Conservation (phyloP, 1,139 yeast genomes). For the Scheffersomyces titani region DNA sequence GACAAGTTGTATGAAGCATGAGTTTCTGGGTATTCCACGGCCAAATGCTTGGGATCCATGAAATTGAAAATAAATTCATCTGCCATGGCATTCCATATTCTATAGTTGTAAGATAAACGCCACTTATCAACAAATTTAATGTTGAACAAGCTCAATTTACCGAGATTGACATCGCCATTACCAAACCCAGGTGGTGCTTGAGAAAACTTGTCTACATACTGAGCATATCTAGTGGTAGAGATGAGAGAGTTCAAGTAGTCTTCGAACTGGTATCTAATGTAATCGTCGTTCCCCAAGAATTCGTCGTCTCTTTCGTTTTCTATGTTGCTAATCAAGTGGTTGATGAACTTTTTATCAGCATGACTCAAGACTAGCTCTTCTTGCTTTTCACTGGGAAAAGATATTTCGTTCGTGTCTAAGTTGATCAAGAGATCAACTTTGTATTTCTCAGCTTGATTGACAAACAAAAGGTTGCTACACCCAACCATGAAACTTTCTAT, state of each 20-base stretch:
- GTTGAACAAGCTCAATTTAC: slow-evolving; percentile 47
- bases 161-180: slow-evolving; percentile 15
- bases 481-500: slow-evolving; percentile 78
- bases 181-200: slow-evolving; percentile 49
- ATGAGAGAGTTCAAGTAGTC: slow-evolving; percentile 81
- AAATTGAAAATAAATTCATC: slow-evolving; percentile 91
- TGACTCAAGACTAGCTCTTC: slow-evolving; percentile 54
- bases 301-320: slow-evolving; percentile 21
- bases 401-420: slow-evolving; percentile 35
- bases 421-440: slow-evolving; percentile 49
- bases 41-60: slow-evolving; percentile 75
- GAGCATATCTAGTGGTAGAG: slow-evolving; percentile 69
- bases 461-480: slow-evolving; percentile 78
- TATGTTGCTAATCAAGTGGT: slow-evolving; percentile 29
- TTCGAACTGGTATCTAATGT: slow-evolving; percentile 83
- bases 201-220: slow-evolving; percentile 49
- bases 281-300: slow-evolving; percentile 80
- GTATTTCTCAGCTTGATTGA: slow-evolving; percentile 63
- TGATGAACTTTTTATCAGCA: slow-evolving; percentile 76
- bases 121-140: slow-evolving; percentile 61
- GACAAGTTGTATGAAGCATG: slow-evolving; percentile 20
- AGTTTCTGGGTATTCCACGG: slow-evolving; percentile 23
- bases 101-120: slow-evolving; percentile 66
- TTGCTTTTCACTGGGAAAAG: slow-evolving; percentile 44
- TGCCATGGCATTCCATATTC: slow-evolving; percentile 69